Conservation (phyloP, 805 yeast species). For the Ogataea paraovalis region DNA sequence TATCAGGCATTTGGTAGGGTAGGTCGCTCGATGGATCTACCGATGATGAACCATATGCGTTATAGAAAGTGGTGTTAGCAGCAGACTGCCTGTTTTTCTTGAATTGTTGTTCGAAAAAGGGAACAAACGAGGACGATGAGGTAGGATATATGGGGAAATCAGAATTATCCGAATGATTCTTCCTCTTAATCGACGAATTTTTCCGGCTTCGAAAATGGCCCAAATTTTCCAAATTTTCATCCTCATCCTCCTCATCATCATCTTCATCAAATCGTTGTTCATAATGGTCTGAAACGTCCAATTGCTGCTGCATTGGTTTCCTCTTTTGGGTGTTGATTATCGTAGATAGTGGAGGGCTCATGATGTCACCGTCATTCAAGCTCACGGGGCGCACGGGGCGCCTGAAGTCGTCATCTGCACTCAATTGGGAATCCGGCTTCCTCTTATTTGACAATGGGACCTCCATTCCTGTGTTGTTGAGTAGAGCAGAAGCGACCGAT, state of each 20-base stretch:
- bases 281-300: too few relatives aligned
- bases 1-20: conserved; percentile 1
- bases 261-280: neutral
- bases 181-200: conserved; percentile 9
- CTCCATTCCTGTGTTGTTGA: neutral
- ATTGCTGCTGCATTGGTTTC: neutral
- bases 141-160: conserved; percentile 9
- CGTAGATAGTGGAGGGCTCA: neutral
- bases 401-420: neutral
- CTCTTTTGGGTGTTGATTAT: neutral
- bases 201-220: conserved; percentile 26
- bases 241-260: neutral
- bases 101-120: neutral
- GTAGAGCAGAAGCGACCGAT: too few relatives aligned
- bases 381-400: neutral
- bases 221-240: neutral
- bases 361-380: neutral
- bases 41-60: neutral
- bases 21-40: conserved; percentile 1
- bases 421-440: neutral
- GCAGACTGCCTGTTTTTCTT: conserved; percentile 1
- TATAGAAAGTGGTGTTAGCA: neutral
- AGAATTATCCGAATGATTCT: conserved; percentile 14
- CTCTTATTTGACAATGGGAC: neutral
- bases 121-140: conserved; percentile 10